Evolutionary conservation across 768 basidiomycete species (phyloP).

Genomic region (Lentinula raphanica): DNA sequence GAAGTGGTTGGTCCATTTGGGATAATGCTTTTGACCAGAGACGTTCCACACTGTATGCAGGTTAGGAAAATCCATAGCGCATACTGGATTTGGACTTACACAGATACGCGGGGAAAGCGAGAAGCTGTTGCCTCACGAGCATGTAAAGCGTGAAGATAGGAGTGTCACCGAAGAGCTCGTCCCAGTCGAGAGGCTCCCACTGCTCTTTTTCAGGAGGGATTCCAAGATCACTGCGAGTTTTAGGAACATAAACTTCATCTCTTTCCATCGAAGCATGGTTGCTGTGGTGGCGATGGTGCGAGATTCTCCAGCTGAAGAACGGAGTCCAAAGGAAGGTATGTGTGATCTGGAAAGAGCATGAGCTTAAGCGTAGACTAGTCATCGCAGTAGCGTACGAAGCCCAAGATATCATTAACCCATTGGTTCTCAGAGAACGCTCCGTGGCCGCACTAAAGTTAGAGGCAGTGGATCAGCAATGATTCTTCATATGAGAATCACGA

Average conservation of each 20-base stretch:
- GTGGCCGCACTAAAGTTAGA: slow-evolving; percentile 44
- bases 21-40: slow-evolving; percentile 54
- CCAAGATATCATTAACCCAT: slow-evolving; percentile 43
- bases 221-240: slow-evolving; percentile 32
- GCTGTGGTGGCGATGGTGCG: slow-evolving; percentile 23
- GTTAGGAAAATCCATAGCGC: slow-evolving; percentile 11
- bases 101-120: slow-evolving; percentile 41
- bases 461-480: not conserved
- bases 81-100: slow-evolving; percentile 17
- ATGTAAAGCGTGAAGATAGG: slow-evolving; percentile 35
- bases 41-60: slow-evolving; percentile 50
- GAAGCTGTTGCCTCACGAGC: slow-evolving; percentile 34
- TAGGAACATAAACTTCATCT: slow-evolving; percentile 33
- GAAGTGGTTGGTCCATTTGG: slow-evolving; percentile 64
- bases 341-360: slow-evolving; percentile 11
- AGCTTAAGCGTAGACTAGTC: not conserved
- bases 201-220: slow-evolving; percentile 20
- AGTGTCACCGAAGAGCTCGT: slow-evolving; percentile 37
- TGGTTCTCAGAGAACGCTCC: slow-evolving; percentile 49
- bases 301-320: slow-evolving; percentile 20
- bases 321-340: slow-evolving; percentile 17
- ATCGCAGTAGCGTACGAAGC: slow-evolving; percentile 33
- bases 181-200: slow-evolving; percentile 21
- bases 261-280: slow-evolving; percentile 22
- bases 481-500: not conserved